Conservation (phyloP, 2,329 filamentous ascomycete genomes). For the Arthroderma uncinatum region DNA sequence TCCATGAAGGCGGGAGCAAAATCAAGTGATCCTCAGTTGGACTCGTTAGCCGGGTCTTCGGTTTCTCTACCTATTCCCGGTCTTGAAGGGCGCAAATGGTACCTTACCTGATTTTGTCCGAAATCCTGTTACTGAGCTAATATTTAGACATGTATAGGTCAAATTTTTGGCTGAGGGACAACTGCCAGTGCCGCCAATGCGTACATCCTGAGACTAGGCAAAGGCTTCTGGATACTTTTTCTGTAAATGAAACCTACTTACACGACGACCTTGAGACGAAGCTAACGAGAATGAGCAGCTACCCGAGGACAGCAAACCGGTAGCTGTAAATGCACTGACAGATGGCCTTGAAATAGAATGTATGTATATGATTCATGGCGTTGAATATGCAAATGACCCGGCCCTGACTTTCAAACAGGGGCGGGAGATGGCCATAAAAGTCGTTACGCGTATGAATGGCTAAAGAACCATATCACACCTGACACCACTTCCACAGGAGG, state of each 20-base stretch:
- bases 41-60: not conserved
- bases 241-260: constrained; percentile 17
- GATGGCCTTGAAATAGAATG: constrained; percentile 41
- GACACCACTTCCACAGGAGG: not conserved
- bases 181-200: constrained; percentile 58
- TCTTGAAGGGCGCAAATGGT: not conserved
- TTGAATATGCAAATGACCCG: not conserved
- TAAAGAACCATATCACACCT: constrained; percentile 36
- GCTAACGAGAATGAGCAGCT: not conserved
- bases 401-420: constrained; percentile 39
- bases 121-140: not conserved
- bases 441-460: constrained; percentile 54
- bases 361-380: constrained; percentile 23
- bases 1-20: not conserved
- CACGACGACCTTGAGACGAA: not conserved
- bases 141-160: constrained; percentile 6
- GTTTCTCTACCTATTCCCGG: constrained; percentile 2
- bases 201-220: constrained; percentile 61
- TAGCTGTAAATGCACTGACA: constrained; percentile 23
- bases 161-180: constrained; percentile 41
- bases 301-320: constrained; percentile 25
- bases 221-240: constrained; percentile 56
- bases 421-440: constrained; percentile 57
- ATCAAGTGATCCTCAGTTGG: no score
- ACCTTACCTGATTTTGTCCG: not conserved